Conservation (phyloP, 257 asterid genomes). For the Eustoma russellianum region DNA sequence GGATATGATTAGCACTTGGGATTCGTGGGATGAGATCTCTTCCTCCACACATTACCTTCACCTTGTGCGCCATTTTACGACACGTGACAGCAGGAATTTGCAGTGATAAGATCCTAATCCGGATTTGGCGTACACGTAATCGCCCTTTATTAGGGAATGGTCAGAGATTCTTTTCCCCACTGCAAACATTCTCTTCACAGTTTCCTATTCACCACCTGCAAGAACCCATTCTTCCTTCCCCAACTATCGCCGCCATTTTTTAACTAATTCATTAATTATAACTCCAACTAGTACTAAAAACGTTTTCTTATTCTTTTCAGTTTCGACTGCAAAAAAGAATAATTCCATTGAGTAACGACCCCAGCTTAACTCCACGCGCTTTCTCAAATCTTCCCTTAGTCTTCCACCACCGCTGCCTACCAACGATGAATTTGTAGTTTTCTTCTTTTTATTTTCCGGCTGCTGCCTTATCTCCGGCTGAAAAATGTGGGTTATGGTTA, state of each 20-base stretch:
- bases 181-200: not conserved
- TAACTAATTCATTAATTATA: not conserved
- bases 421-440: not conserved
- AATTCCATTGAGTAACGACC: too few species aligned
- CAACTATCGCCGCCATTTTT: not conserved
- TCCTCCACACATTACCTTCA: too few species aligned
- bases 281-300: not conserved
- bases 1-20: too few species aligned
- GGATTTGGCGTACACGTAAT: too few species aligned
- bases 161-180: conserved; percentile 8
- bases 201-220: conserved; percentile 2
- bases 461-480: not conserved
- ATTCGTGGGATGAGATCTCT: too few species aligned
- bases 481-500: not conserved
- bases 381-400: conserved; percentile 2
- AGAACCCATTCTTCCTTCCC: not conserved
- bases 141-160: conserved; percentile 11
- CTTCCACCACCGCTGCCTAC: not conserved
- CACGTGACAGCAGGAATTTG: too few species aligned
- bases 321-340: not conserved
- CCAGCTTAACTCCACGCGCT: conserved; percentile 12
- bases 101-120: too few species aligned
- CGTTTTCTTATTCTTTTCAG: not conserved
- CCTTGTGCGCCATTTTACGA: too few species aligned
- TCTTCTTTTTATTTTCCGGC: not conserved